Conservation (phyloP, 345 rosid species). For the Acer yangbiense region DNA sequence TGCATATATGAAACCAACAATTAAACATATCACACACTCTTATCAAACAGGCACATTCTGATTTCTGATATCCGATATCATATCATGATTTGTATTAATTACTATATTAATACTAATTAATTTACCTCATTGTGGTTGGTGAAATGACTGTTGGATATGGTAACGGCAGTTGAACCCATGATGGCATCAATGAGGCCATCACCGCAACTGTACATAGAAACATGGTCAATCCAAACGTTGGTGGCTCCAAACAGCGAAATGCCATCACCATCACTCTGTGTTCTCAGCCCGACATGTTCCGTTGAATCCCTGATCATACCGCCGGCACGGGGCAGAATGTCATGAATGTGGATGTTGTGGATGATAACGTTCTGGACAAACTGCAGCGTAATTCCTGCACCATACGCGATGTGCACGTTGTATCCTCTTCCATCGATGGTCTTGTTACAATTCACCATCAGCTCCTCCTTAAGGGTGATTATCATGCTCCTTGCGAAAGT, state of each 20-base stretch:
- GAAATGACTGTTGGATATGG: conserved; percentile 81
- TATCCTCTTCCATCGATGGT: conserved; percentile 86
- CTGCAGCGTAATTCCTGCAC: conserved; percentile 69
- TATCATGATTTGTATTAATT: too few species aligned
- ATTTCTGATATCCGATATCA: too few species aligned
- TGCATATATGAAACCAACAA: conserved; percentile 18
- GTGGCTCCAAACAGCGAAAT: conserved; percentile 64
- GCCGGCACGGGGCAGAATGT: conserved; percentile 46
- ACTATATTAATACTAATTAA: too few species aligned
- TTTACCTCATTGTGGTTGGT: conserved; percentile 74
- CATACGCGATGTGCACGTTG: conserved; percentile 55
- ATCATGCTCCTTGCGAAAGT: conserved; percentile 58
- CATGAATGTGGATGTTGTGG: conserved; percentile 64
- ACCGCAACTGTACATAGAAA: conserved; percentile 58
- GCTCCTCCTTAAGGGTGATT: conserved; percentile 66
- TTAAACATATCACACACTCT: too few species aligned
- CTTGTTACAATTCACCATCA: conserved; percentile 58
- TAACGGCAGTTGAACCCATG: conserved; percentile 69
- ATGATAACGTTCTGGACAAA: conserved; percentile 61
- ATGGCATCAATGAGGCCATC: conserved; percentile 82
- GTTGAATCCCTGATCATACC: conserved; percentile 63
- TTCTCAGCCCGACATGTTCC: conserved; percentile 64
- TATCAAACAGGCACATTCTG: too few species aligned
- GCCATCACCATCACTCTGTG: conserved; percentile 79
- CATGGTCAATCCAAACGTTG: conserved; percentile 79